phyloP scores from a whole-genome alignment of 2,329 filamentous ascomycete species.

The Hypoxylon sp. region DNA sequence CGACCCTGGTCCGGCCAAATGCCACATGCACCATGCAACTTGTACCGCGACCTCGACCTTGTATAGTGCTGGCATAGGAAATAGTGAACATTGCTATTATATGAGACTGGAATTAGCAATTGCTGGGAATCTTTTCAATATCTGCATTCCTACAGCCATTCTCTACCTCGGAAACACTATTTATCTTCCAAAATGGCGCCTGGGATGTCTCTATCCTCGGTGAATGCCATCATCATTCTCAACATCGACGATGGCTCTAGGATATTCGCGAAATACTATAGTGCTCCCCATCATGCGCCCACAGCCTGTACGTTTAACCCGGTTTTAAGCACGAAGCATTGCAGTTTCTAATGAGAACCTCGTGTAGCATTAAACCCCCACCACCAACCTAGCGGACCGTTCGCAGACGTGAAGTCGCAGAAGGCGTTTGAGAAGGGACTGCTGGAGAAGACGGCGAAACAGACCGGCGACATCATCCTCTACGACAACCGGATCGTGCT shows the following conservation, averaged over 20 bases:
- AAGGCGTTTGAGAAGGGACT: slow-evolving; percentile 97
- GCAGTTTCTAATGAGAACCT: slow-evolving; percentile 41
- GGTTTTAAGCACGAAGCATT: slow-evolving; percentile 1
- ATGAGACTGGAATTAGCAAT: slow-evolving; percentile 18
- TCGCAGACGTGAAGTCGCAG: slow-evolving; percentile 91
- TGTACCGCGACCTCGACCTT: slow-evolving; percentile 27
- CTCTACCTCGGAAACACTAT: slow-evolving; percentile 27
- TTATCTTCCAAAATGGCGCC: slow-evolving; percentile 71
- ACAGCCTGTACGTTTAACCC: slow-evolving; percentile 46
- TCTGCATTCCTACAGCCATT: slow-evolving; percentile 18
- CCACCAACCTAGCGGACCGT: slow-evolving; percentile 76
- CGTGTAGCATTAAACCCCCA: slow-evolving; percentile 59
- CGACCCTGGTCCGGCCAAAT: slow-evolving; percentile 24
- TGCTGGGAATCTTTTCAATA: slow-evolving; percentile 18
- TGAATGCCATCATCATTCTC: slow-evolving; percentile 84
- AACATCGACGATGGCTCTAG: slow-evolving; percentile 89
- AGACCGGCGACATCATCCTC: slow-evolving; percentile 94
- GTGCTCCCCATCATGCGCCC: slow-evolving; percentile 67
- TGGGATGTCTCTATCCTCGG: slow-evolving; percentile 81
- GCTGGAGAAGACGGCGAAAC: slow-evolving; percentile 95
- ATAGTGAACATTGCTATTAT: slow-evolving; percentile 20
- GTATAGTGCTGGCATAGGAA: slow-evolving; percentile 10
- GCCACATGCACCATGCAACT: slow-evolving; percentile 38
- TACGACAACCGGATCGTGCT: slow-evolving; percentile 97
- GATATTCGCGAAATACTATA: slow-evolving; percentile 84